Percentiles rank a stretch among this genome's conserved stretches.
Conservation (phyloP, 768 basidiomycete genomes). For the Tricholomella constricta region DNA sequence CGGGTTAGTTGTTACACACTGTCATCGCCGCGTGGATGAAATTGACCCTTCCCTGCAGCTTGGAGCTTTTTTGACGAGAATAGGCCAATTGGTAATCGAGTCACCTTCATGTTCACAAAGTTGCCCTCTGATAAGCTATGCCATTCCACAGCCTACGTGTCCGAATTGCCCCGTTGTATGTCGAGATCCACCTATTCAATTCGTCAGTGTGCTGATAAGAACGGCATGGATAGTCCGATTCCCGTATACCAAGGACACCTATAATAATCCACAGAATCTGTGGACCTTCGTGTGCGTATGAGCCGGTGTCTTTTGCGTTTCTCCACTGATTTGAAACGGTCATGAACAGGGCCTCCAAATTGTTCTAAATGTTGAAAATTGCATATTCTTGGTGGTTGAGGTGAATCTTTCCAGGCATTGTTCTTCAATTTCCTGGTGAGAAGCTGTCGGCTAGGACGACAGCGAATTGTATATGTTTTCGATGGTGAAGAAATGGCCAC, state of each 20-base stretch:
- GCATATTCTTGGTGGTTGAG: no score
- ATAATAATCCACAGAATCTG: constrained; percentile 62
- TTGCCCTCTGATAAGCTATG: not conserved
- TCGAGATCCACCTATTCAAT: not conserved
- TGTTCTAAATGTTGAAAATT: constrained; percentile 6
- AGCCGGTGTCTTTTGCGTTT: not conserved
- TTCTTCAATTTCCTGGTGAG: no score
- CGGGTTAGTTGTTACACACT: constrained; percentile 29
- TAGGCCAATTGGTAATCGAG: constrained; percentile 38
- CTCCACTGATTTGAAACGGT: not conserved
- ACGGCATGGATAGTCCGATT: constrained; percentile 46
- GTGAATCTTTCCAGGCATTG: no score
- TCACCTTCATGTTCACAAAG: not conserved
- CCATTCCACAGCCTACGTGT: constrained; percentile 38
- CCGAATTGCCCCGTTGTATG: constrained; percentile 40
- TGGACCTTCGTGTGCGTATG: constrained; percentile 58
- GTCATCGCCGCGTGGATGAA: not conserved
- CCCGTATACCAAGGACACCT: constrained; percentile 61
- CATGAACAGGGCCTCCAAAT: constrained; percentile 5
- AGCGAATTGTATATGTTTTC: no score
- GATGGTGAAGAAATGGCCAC: no score
- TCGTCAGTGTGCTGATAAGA: not conserved
- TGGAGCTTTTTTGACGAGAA: constrained; percentile 46
- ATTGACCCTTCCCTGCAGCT: constrained; percentile 25
- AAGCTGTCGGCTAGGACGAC: no score